phyloP scores from a whole-genome alignment of 2,329 filamentous ascomycete genomes.

The Calonectria pseudoturangicola region DNA sequence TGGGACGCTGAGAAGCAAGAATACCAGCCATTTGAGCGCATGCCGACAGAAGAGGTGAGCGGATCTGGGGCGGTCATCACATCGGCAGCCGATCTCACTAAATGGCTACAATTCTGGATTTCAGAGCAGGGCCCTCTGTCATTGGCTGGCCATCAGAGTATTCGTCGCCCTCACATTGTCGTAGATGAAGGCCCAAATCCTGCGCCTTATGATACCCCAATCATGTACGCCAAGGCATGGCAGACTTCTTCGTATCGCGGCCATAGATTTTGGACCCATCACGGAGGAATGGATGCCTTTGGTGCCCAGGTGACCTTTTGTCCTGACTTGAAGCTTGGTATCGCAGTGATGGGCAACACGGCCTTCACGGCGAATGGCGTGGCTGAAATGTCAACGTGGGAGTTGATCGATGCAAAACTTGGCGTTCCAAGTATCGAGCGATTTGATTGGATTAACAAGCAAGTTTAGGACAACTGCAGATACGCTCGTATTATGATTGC shows the following conservation, averaged over 20 bases:
- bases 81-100: slow-evolving; percentile 47
- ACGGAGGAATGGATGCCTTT: slow-evolving; percentile 51
- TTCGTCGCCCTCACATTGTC: not conserved
- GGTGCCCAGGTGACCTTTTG: slow-evolving; percentile 31
- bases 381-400: not conserved
- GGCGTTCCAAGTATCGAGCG: not conserved
- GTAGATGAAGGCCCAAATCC: not conserved
- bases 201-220: not conserved
- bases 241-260: slow-evolving; percentile 15
- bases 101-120: slow-evolving; percentile 9
- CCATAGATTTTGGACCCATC: slow-evolving; percentile 54
- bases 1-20: slow-evolving; percentile 56
- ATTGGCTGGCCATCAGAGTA: not conserved
- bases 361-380: not conserved
- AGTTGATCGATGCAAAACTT: slow-evolving; percentile 6
- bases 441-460: slow-evolving; percentile 2
- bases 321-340: slow-evolving; percentile 50
- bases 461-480: not conserved
- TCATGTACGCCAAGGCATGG: slow-evolving; percentile 19
- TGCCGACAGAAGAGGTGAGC: not conserved
- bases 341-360: slow-evolving; percentile 32
- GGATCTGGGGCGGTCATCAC: slow-evolving; percentile 65
- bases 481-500: accelerated
- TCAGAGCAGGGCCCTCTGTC: not conserved
- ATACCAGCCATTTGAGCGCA: slow-evolving; percentile 16